These are phyloP conservation scores for Aspergillus texensis DNA, from an alignment of 2,329 filamentous ascomycete genomes.

Conservation along the genomic window DNA sequence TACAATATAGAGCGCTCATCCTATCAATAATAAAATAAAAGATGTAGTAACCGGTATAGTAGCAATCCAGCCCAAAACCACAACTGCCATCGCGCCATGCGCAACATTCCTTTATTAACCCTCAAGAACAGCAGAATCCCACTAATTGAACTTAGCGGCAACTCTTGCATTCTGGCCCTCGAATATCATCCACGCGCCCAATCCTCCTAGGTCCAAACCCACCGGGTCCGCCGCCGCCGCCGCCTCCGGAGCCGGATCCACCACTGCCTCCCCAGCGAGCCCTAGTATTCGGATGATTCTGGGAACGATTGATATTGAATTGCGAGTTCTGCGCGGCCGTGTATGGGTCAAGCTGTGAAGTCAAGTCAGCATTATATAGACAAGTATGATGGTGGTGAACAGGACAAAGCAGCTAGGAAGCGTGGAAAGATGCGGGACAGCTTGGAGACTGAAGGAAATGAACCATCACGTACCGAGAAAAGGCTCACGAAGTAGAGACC, in stretches of 20 bases:
- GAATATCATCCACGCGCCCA: conserved; percentile 51
- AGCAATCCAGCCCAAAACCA: not conserved
- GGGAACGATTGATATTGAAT: conserved; percentile 46
- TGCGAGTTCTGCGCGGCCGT: conserved; percentile 47
- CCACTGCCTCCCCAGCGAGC: conserved; percentile 28
- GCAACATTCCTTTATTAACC: not conserved
- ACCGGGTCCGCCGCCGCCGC: conserved; percentile 30
- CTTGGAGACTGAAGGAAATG: not conserved
- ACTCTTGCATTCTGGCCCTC: conserved; percentile 51
- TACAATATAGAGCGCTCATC: not conserved
- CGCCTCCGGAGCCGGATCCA: conserved; percentile 29
- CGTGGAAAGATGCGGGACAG: too few relatives aligned
- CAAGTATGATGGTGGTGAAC: not conserved
- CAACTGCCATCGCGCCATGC: not conserved
- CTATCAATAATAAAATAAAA: not conserved
- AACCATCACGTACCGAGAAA: conserved; percentile 44
- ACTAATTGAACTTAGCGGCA: conserved; percentile 28
- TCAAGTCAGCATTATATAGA: conserved; percentile 15
- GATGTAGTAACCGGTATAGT: too few relatives aligned
- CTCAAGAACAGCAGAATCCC: not conserved
- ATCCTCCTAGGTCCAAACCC: conserved; percentile 40
- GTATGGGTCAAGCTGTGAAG: conserved; percentile 48
- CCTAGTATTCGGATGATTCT: conserved; percentile 26
- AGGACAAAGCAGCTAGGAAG: not conserved
- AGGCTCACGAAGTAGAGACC: conserved; percentile 53